Base-by-base conservation (phyloP, 352 stramenopile species). In the Pseudoperonospora humuli region DNA sequence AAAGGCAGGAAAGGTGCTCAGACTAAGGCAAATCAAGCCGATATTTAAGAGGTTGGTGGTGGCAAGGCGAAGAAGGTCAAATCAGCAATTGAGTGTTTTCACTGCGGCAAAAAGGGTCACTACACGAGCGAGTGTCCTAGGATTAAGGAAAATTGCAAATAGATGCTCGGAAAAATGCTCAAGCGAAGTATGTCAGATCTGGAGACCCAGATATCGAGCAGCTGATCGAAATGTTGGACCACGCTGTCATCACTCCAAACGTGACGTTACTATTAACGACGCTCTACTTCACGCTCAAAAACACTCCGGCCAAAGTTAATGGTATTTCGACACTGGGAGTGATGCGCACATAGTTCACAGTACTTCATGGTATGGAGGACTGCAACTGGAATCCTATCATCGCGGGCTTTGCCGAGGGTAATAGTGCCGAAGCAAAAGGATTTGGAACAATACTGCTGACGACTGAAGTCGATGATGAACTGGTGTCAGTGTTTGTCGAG, bases 321-420 rank as follows among this genome's bases (percentile, higher is more conserved):
- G 42, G 50, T 59, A 45, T n/a, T 59, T 59, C 18, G 36, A 53
- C 15, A 58, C 18, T 3, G 42, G 50, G 19, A 40, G 17, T 14
- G 45, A 58, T 19, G 50, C 41, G 17, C 38, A 58, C 26, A 25
- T 59, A 59, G 19, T 59, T 59, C 7, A 53, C 42, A 0, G n/a
- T 17, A 9, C 1, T 50, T 2, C 19, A 49, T 0, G 41, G 19
- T 19, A 53, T 59, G 50, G 42, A 53, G 4, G 7, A 26, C 7
- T 11, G 17, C 32, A 3, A 9, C 5, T n/a, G 17, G 6, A 41
- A 57, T 14, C 20, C 38, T 6, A 52, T 2, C 0, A 45, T 50
- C 5, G 24, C 32, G n/a, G 37, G 37, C 1, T 49, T 53, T 14
- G 43, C 50, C 27, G 43, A 42, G 8, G 23, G 24, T 18, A 15